Conservation (phyloP, 192 early-diverging fungal species). For the Jimgerdemannia flammicorona region DNA sequence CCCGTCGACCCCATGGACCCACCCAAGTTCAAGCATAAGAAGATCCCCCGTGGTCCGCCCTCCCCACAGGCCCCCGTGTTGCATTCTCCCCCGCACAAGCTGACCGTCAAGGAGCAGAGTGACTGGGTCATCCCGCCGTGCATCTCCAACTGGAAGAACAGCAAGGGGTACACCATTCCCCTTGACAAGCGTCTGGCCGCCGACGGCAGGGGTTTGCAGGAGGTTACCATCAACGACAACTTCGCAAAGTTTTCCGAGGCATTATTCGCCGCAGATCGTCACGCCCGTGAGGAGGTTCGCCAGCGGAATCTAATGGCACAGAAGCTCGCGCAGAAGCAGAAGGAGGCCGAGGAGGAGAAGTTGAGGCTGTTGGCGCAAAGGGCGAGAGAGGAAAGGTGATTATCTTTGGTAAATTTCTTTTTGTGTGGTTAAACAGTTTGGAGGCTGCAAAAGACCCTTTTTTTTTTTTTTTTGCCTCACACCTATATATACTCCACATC, state of each 20-base stretch:
- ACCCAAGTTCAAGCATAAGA: slow-evolving; percentile 88
- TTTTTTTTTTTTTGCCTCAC: neutral
- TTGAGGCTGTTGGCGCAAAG: slow-evolving; percentile 86
- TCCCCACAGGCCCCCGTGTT: slow-evolving; percentile 97
- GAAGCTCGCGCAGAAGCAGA: slow-evolving; percentile 90
- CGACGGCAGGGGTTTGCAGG: slow-evolving; percentile 94
- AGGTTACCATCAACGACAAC: slow-evolving; percentile 86
- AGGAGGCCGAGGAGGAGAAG: slow-evolving; percentile 90
- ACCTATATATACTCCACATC: neutral
- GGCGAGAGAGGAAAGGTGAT: slow-evolving; percentile 82
- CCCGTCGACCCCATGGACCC: slow-evolving; percentile 98
- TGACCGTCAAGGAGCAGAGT: slow-evolving; percentile 92
- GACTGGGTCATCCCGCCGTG: slow-evolving; percentile 99
- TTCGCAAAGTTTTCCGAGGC: slow-evolving; percentile 97
- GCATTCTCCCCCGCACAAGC: slow-evolving; percentile 96
- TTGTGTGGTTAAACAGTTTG: too few relatives aligned
- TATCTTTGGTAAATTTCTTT: too few relatives aligned
- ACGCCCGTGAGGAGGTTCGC: slow-evolving; percentile 91
- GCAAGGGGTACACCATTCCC: slow-evolving; percentile 98
- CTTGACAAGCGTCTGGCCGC: slow-evolving; percentile 97
- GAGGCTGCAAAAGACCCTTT: neutral
- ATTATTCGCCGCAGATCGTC: slow-evolving; percentile 85
- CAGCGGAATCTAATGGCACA: slow-evolving; percentile 88
- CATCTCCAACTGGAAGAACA: slow-evolving; percentile 99
- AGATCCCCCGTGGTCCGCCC: slow-evolving; percentile 78